Evolutionary conservation across 176 grass and related monocot genomes (phyloP), one percentile per base, ranked within the genome.

Genomic region (Leersia perrieri): DNA sequence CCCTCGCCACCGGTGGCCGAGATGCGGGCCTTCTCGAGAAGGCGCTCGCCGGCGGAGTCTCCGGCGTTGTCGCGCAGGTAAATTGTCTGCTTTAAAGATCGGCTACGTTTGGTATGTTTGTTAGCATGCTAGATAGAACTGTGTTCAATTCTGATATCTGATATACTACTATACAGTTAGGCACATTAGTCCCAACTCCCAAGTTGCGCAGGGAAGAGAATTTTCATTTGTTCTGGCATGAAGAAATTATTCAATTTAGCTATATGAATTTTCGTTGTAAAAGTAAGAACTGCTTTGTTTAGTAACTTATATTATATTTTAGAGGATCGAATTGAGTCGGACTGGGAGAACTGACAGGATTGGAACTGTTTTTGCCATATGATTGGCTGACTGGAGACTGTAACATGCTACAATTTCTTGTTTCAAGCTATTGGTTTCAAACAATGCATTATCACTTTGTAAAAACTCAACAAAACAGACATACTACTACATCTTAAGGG

Each of bases 1-100:
- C 63, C 58, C 74, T 90, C n/a, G 76, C 72, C 34, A 18, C 33
- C 29, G 84, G 70, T 14, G 91, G 79, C 0, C 68, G 86, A 28
- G 87, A 92, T 38, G 79, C 60, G 9, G 75, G 84, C 79, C 66
- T 94, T 51, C 58, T 92, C 18, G 87, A 81, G 32, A 97, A 86
- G 73, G 84, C 87, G 68, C 71, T 92, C 16, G 91, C 89, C 0
- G 94, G 94, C 4, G 94, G 94, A 32, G 55, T 77, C 74, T 94
- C 94, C 14, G 91, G 94, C 80, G 53, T 89, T 57, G 63, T 82
- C 16, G 89, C 91, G 5, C 94, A 94, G 91, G 94, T 97, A 83
- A n/a, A 4, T 55, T 16, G 34, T 11, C 33, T 69, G 22, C 28
- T 28, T 28, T 64, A 0, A 57, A 80, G 13, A 68, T 42, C 14